phyloP scores from a whole-genome alignment of 1,284 basidiomycete genomes.

The Calocybe gambosa region DNA sequence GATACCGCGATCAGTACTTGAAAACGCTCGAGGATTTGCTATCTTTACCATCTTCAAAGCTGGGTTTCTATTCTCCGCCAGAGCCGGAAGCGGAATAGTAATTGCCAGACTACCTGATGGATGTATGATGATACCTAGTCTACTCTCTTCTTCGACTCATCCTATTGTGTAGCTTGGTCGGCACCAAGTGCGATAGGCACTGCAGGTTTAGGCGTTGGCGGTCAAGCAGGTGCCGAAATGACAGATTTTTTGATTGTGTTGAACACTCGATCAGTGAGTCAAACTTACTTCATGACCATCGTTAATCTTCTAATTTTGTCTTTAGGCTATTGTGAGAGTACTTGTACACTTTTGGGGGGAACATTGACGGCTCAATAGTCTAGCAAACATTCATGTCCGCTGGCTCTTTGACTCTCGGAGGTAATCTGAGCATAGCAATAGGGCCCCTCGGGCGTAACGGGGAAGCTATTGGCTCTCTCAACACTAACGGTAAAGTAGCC shows the following conservation, averaged over 20 bases:
- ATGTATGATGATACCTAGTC: constrained; percentile 42
- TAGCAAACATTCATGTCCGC: constrained; percentile 91
- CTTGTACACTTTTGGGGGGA: constrained; percentile 6
- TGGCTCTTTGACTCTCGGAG: constrained; percentile 87
- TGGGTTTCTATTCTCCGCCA: constrained; percentile 70
- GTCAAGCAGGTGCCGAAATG: constrained; percentile 81
- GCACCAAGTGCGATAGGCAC: constrained; percentile 93
- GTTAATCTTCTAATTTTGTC: constrained; percentile 7
- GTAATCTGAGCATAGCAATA: constrained; percentile 89
- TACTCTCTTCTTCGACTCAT: constrained; percentile 3
- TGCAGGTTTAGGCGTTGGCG: constrained; percentile 89
- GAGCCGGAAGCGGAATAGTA: constrained; percentile 88
- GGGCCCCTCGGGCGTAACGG: constrained; percentile 94
- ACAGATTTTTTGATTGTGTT: constrained; percentile 94
- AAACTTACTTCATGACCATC: constrained; percentile 18
- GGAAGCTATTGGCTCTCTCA: constrained; percentile 86
- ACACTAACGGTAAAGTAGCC: constrained; percentile 82
- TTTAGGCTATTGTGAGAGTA: constrained; percentile 53
- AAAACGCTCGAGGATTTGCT: constrained; percentile 79
- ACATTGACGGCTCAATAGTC: constrained; percentile 6
- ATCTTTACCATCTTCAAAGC: constrained; percentile 80
- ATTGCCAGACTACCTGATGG: constrained; percentile 85
- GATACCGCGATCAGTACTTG: constrained; percentile 61
- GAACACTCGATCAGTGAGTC: constrained; percentile 69
- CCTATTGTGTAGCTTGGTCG: constrained; percentile 69